Evolutionary conservation across 306 rosid species (phyloP).

Genomic region (Medicago arabica): DNA sequence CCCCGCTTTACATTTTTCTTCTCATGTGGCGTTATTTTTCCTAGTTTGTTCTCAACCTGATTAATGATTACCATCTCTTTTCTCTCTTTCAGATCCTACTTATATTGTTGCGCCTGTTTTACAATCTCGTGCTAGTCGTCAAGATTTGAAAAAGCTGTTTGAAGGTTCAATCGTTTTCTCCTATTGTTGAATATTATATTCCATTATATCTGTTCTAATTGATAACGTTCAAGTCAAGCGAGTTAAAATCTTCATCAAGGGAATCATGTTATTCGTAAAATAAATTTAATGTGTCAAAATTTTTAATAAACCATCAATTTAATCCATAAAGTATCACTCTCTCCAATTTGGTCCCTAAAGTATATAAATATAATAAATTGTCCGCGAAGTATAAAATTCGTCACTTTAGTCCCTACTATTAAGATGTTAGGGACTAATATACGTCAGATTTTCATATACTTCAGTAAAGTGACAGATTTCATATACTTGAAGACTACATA

Average conservation of each 20-base stretch:
- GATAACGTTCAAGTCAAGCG: not conserved
- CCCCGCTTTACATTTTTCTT: slow-evolving; percentile 6
- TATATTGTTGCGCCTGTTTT: slow-evolving; percentile 91
- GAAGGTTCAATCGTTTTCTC: slow-evolving; percentile 64
- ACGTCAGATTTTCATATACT: too few relatives aligned
- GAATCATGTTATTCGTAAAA: not conserved
- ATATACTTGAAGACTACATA: too few relatives aligned
- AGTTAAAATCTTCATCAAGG: not conserved
- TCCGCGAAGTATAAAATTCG: too few relatives aligned
- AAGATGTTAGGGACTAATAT: too few relatives aligned
- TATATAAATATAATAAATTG: too few relatives aligned
- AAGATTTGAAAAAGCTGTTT: slow-evolving; percentile 80
- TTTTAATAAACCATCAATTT: too few relatives aligned
- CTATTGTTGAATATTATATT: not conserved
- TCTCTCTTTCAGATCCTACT: slow-evolving; percentile 72
- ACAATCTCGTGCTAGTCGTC: slow-evolving; percentile 74
- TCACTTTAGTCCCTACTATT: too few relatives aligned
- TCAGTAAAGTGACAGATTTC: too few relatives aligned
- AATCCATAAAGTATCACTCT: too few relatives aligned
- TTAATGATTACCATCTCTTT: slow-evolving; percentile 6
- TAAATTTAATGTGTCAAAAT: too few relatives aligned
- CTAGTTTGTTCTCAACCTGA: slow-evolving; percentile 17
- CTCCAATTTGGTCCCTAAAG: too few relatives aligned
- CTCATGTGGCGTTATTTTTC: not conserved
- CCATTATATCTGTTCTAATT: not conserved